These are phyloP conservation scores for Vanderwaltozyma polyspora DNA, from an alignment of 805 yeast species.

Conservation along the genomic window DNA sequence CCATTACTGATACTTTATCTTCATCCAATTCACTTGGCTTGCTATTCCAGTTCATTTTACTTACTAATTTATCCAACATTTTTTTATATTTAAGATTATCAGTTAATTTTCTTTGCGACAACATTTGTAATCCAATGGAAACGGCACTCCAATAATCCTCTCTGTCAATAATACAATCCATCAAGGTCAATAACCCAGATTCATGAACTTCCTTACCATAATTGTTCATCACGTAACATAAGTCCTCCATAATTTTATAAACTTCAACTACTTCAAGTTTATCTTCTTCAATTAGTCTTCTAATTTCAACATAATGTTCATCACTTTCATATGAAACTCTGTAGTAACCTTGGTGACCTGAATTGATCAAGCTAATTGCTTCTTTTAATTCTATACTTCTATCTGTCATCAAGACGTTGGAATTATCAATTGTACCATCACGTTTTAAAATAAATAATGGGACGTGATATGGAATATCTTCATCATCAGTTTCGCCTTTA, in stretches of 20 bases:
- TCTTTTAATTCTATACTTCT: constrained; percentile 14
- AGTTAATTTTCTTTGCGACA: constrained; percentile 4
- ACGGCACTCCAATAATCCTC: constrained; percentile 18
- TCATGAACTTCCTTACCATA: too few relatives aligned
- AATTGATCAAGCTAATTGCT: constrained; percentile 13
- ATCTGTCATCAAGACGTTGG: constrained; percentile 21
- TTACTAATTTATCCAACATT: background rate
- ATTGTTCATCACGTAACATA: too few relatives aligned
- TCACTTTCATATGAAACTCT: constrained; percentile 35
- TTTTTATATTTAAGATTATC: background rate
- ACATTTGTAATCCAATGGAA: constrained; percentile 17
- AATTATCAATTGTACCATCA: constrained; percentile 10
- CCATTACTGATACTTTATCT: too few relatives aligned
- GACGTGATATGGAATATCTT: constrained; percentile 50
- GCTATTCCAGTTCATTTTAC: constrained; percentile 1
- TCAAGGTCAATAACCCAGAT: too few relatives aligned
- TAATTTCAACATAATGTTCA: constrained; percentile 19
- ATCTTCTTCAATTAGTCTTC: constrained; percentile 10
- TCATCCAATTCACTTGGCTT: too few relatives aligned
- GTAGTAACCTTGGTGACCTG: constrained; percentile 32
- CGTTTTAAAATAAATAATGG: constrained; percentile 34
- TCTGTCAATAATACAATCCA: constrained; percentile 15
- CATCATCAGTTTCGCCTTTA: constrained; percentile 28
- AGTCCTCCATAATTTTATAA: constrained; percentile 27
- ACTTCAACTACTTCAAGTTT: constrained; percentile 20